Evolutionary conservation across 805 yeast species (phyloP), one percentile per base, ranked within the genome.

Genomic region (Ogataea methylovora): DNA sequence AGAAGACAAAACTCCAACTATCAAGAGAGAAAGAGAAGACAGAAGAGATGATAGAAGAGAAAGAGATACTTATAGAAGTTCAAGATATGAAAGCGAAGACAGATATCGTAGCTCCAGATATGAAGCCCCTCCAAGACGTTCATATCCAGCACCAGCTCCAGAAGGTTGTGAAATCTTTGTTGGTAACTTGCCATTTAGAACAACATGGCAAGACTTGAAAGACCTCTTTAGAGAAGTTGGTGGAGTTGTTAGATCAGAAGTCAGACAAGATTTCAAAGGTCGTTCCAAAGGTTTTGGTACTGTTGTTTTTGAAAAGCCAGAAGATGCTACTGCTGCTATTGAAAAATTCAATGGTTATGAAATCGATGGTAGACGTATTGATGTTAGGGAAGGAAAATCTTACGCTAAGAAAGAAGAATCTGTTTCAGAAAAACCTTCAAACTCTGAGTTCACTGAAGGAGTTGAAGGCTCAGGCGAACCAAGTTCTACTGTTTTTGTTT

Each of bases 221-320:
- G 95, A 87, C 52, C 61, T 87, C 49, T 84, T 88, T 71, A 71
- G 83, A 45, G 71, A 69, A 30, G 79, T 73, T 40, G 97, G 96
- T 21, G 71, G 65, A 33, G 84, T 88, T n/a, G 64, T 71, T 16
- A 76, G 92, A 35, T 95, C 95, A 2, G 95, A 86, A 53, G 77
- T 88, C 15, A 73, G 74, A 52, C 54, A 64, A 32, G 82, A 76
- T 45, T 66, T 62, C 27, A 66, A 72, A 44, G 94, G 95, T 18
- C 76, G 82, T 47, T 84, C 95, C 6, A 74, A 79, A 57, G 97
- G 97, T 3, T 79, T 74, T 47, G 97, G 95, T 34, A 81, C 83
- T 9, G 94, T 87, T 20, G 70, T 76, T 16, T 87, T 77, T 52
- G 71, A 66, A 35, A 70, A 71, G 7, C 65, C 67, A 11, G 86